These are phyloP conservation scores for Termitomyces titanicus DNA, from an alignment of 768 basidiomycete species.

Conservation along the genomic window DNA sequence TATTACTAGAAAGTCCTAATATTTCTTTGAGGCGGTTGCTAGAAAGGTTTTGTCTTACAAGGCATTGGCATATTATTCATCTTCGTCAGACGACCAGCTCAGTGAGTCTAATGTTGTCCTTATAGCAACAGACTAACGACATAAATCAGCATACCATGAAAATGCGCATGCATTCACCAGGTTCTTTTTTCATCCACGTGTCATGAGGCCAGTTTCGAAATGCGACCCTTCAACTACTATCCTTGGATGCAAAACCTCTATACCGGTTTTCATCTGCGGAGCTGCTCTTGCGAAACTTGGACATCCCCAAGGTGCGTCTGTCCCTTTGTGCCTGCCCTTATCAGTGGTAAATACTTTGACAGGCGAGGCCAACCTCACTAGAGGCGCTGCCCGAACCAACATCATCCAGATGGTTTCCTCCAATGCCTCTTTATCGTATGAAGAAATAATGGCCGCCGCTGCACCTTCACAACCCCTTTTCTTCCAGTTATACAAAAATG, in stretches of 20 bases:
- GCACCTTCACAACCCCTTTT: constrained; percentile 60
- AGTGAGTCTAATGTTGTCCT: constrained; percentile 39
- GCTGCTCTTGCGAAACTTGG: constrained; percentile 85
- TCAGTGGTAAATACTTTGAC: not conserved
- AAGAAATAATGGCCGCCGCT: constrained; percentile 56
- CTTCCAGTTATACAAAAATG: constrained; percentile 87
- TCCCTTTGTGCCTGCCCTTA: not conserved
- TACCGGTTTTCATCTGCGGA: constrained; percentile 82
- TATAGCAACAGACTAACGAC: constrained; percentile 15
- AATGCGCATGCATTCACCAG: constrained; percentile 80
- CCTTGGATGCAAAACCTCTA: constrained; percentile 63
- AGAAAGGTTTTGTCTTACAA: constrained; percentile 67
- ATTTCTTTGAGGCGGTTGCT: constrained; percentile 54
- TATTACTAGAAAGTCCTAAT: not conserved
- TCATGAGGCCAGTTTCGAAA: constrained; percentile 63
- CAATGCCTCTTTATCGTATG: constrained; percentile 68
- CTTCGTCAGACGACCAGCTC: constrained; percentile 82
- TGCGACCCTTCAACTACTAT: constrained; percentile 72
- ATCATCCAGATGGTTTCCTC: constrained; percentile 87
- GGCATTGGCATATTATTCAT: constrained; percentile 81
- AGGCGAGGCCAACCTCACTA: constrained; percentile 83
- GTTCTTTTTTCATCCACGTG: constrained; percentile 84
- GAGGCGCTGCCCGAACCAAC: constrained; percentile 57
- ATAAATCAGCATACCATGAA: constrained; percentile 49
- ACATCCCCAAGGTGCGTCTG: constrained; percentile 62